Percentiles rank a stretch among this genome's conserved stretches.
These are phyloP conservation scores for Leccinum disarticulatum DNA, from an alignment of 768 basidiomycete genomes.

Conservation along the genomic window DNA sequence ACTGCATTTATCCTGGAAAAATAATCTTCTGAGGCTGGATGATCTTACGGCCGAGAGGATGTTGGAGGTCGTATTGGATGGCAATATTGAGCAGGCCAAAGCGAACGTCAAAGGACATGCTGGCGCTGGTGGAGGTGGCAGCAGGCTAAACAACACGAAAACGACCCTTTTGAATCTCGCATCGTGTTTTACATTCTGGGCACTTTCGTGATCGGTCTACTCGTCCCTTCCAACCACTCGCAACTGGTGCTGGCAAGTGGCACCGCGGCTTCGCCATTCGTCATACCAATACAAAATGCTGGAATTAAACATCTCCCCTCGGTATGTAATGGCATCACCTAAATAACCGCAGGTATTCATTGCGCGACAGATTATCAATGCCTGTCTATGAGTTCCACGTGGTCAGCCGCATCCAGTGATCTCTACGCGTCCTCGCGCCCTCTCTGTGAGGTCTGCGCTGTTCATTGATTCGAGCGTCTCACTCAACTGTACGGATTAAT, in stretches of 20 bases:
- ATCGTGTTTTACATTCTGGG: slow-evolving; percentile 66
- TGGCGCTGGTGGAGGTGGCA: too few species aligned
- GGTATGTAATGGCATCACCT: slow-evolving; percentile 35
- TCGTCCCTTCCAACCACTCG: slow-evolving; percentile 47
- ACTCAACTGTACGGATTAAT: not conserved
- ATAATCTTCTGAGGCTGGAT: not conserved
- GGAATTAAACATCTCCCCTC: too few species aligned
- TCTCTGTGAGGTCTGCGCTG: slow-evolving; percentile 54
- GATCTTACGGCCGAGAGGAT: not conserved
- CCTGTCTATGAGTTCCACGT: slow-evolving; percentile 84
- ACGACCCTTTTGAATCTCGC: rapidly evolving
- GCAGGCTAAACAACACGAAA: too few species aligned
- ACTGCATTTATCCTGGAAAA: not conserved
- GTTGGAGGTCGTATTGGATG: slow-evolving; percentile 5
- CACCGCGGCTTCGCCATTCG: too few species aligned
- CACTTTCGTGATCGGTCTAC: slow-evolving; percentile 75
- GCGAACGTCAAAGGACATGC: not conserved
- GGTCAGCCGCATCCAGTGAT: slow-evolving; percentile 89
- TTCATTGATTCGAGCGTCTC: not conserved
- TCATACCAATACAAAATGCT: too few species aligned
- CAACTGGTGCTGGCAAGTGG: too few species aligned
- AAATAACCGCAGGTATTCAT: slow-evolving; percentile 7
- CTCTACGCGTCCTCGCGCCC: slow-evolving; percentile 87
- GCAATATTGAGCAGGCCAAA: slow-evolving; percentile 5
- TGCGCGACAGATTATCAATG: slow-evolving; percentile 67